phyloP scores from a whole-genome alignment of 2,329 filamentous ascomycete species.

The Sporothrix luriei region DNA sequence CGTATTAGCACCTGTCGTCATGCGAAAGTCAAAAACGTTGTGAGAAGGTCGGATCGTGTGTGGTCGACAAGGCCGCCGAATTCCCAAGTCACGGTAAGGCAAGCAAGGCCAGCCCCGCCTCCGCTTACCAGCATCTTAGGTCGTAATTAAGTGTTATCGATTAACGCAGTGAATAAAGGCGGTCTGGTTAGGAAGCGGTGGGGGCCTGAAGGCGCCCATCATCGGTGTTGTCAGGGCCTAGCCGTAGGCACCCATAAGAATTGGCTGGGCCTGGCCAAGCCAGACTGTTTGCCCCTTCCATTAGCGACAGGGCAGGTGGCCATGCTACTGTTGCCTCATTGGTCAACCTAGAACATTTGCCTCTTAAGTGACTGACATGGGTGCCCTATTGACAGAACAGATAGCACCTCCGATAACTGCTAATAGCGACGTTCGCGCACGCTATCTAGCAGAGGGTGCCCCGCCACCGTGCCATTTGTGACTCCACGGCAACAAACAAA shows the following conservation, averaged over 20 bases:
- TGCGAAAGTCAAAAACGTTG: background rate
- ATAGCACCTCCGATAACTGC: constrained; percentile 2
- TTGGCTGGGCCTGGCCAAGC: background rate
- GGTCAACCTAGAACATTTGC: background rate
- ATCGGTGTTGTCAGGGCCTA: constrained; percentile 8
- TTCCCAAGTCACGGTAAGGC: background rate
- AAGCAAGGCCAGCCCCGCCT: constrained; percentile 2
- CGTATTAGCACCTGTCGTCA: background rate
- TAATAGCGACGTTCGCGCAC: constrained; percentile 3
- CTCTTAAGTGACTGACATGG: background rate
- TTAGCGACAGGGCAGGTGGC: background rate
- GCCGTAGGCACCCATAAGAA: constrained; percentile 8
- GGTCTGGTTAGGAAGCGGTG: constrained; percentile 14
- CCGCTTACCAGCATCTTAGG: background rate
- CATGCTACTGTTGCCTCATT: constrained; percentile 5
- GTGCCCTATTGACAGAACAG: constrained; percentile 10
- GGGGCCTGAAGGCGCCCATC: background rate
- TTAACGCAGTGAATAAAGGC: constrained; percentile 16
- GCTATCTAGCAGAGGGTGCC: background rate
- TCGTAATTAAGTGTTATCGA: background rate
- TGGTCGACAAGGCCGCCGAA: constrained; percentile 4
- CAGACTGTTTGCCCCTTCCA: background rate
- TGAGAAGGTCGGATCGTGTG: background rate
- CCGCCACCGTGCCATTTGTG: constrained; percentile 17
- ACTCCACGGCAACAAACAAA: constrained; percentile 31